Base-by-base conservation (phyloP, 1,139 yeast genomes). In the Debaryomycetaceae sp. region DNA sequence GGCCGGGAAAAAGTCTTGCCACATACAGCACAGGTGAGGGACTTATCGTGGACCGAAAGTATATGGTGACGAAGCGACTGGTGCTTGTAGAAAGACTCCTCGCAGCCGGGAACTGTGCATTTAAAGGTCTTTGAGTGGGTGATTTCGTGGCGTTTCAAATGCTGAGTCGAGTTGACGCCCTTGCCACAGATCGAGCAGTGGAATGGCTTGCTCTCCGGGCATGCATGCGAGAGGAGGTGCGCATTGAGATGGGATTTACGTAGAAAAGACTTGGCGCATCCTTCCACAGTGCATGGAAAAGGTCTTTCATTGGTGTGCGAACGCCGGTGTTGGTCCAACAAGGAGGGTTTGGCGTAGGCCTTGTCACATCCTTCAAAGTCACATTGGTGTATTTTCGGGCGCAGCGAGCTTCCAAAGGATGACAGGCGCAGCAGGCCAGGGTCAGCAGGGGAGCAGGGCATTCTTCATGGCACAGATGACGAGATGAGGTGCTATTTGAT, bases 231-330 rank as follows among this genome's bases (percentile, higher is more conserved):
- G 16, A 80, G 52, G 37, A 63, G 38, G 48, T 90, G 99, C 14
- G 86, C 73, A 30, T 73, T 72, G 26, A 90, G 55, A 53, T 90
- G 97, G 11, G 85, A 73, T 39, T 79, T 81, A 30, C 95, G 65
- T 14, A 74, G 58, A 45, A 86, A 90, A 0, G 78, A 55, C 38
- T 72, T 73, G 2, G 56, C 62, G 50, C 98, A 90, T 5, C 55
- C 63, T 7, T 53, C 47, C 3, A 41, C 34, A 1, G 56, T 41
- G 48, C 99, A 90, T 28, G 47, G 48, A 46, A 74, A 87, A 0
- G 95, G 95, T 31, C 93, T 61, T 30, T 78, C 77, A 34, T 83
- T 82, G 3, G 81, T 71, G 47, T 90, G 98, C 0, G 83, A 56
- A 22, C 92, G 59, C 39, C 64, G 64, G 47, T 87, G 98, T 44